These are phyloP conservation scores for Boletus insuetus DNA, from an alignment of 768 basidiomycete genomes.

Conservation along the genomic window DNA sequence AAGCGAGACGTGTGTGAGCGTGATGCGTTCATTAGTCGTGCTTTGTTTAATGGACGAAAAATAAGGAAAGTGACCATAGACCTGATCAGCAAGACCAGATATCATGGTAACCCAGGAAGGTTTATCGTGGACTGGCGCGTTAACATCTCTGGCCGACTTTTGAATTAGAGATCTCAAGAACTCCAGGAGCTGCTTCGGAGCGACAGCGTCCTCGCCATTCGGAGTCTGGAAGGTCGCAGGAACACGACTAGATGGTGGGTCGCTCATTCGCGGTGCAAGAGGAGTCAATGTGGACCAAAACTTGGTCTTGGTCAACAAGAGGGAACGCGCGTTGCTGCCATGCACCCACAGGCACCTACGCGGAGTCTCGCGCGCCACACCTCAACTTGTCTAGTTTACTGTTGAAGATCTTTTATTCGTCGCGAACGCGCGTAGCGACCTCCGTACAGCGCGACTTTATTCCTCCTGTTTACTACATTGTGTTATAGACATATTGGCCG, in stretches of 20 bases:
- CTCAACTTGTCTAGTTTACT: too few species aligned
- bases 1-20: slow-evolving; percentile 51
- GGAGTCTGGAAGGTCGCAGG: slow-evolving; percentile 34
- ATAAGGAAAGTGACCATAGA: slow-evolving; percentile 53
- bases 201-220: slow-evolving; percentile 20
- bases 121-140: slow-evolving; percentile 34
- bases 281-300: neutral
- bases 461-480: too few species aligned
- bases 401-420: too few species aligned
- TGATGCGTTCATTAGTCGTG: slow-evolving; percentile 55
- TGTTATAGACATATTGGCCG: too few species aligned
- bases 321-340: too few species aligned
- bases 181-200: slow-evolving; percentile 40
- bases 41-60: slow-evolving; percentile 50
- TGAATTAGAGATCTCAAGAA: slow-evolving; percentile 41
- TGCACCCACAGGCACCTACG: neutral
- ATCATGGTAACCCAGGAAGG: slow-evolving; percentile 51
- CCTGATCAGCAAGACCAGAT: slow-evolving; percentile 49
- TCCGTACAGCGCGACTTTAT: too few species aligned
- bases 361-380: neutral
- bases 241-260: slow-evolving; percentile 23
- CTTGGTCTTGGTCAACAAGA: neutral
- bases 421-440: too few species aligned
- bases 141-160: slow-evolving; percentile 33
- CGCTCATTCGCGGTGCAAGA: slow-evolving; percentile 20